phyloP scores from a whole-genome alignment of 768 basidiomycete species.

The Lactarius hengduanensis region DNA sequence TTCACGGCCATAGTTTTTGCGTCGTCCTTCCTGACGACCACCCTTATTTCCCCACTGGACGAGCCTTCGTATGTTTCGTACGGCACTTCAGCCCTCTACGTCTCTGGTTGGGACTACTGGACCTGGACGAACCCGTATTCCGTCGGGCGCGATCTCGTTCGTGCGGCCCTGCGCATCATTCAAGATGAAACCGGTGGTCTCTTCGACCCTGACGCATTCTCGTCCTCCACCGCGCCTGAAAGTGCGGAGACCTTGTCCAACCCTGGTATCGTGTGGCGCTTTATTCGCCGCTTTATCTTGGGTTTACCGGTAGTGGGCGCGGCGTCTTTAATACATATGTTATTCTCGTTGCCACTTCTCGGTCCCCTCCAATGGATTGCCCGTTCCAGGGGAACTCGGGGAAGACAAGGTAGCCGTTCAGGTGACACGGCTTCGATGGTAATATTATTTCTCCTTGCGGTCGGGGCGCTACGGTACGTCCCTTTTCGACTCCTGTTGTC shows the following conservation, averaged over 20 bases:
- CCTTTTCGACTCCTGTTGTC: slow-evolving; percentile 3
- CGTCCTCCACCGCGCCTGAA: slow-evolving; percentile 28
- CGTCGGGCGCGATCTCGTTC: slow-evolving; percentile 27
- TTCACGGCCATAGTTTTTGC: slow-evolving; percentile 28
- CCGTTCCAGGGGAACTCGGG: slow-evolving; percentile 56
- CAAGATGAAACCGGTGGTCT: slow-evolving; percentile 28
- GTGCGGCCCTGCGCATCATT: slow-evolving; percentile 28
- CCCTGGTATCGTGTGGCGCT: slow-evolving; percentile 50
- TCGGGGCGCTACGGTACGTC: slow-evolving; percentile 62
- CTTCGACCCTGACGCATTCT: slow-evolving; percentile 37
- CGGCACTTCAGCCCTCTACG: slow-evolving; percentile 6
- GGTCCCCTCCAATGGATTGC: slow-evolving; percentile 71
- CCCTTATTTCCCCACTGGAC: slow-evolving; percentile 23
- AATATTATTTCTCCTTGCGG: slow-evolving; percentile 55
- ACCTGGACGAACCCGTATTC: slow-evolving; percentile 28
- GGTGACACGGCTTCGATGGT: slow-evolving; percentile 67
- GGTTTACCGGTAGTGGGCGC: slow-evolving; percentile 79
- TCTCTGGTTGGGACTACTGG: slow-evolving; percentile 18
- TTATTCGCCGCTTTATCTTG: slow-evolving; percentile 69
- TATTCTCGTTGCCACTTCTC: slow-evolving; percentile 60
- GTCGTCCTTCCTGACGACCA: slow-evolving; percentile 28
- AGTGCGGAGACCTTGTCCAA: slow-evolving; percentile 17
- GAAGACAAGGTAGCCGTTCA: slow-evolving; percentile 48
- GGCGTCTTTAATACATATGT: slow-evolving; percentile 69
- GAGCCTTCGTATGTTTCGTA: slow-evolving; percentile 19